phyloP scores from a whole-genome alignment of 2,329 filamentous ascomycete genomes.

The Sporothrix euskadiensis region DNA sequence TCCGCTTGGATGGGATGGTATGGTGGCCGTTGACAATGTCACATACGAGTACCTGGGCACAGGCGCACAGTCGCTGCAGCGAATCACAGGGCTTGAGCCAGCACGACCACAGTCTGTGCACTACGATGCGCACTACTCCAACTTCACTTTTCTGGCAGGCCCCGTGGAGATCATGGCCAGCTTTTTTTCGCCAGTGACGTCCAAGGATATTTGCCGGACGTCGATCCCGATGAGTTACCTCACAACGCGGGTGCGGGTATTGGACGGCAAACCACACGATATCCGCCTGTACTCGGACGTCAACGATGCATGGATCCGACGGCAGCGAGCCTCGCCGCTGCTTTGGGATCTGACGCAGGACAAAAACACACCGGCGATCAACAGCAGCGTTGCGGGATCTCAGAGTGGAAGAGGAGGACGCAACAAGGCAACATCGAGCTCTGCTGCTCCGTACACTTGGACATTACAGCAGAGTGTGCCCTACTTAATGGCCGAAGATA shows the following conservation, averaged over 20 bases:
- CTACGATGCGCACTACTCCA: constrained; percentile 34
- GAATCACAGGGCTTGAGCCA: constrained; percentile 34
- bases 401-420: background rate
- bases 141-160: constrained; percentile 36
- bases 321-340: constrained; percentile 65
- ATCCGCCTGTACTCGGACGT: constrained; percentile 64
- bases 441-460: constrained; percentile 29
- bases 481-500: constrained; percentile 31
- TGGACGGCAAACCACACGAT: constrained; percentile 45
- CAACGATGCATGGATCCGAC: constrained; percentile 73
- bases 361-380: constrained; percentile 42
- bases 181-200: constrained; percentile 71
- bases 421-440: background rate
- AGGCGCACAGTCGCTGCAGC: constrained; percentile 46
- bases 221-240: constrained; percentile 77
- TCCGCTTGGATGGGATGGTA: constrained; percentile 32
- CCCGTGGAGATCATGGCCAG: constrained; percentile 44
- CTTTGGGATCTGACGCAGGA: constrained; percentile 60
- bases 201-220: constrained; percentile 72
- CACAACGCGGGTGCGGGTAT: constrained; percentile 65
- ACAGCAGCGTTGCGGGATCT: constrained; percentile 36
- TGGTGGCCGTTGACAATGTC: constrained; percentile 35
- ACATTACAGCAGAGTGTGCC: constrained; percentile 24
- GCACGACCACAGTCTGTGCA: constrained; percentile 30
- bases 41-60: constrained; percentile 46